Conservation (phyloP, 345 rosid genomes). For the Kernera saxatilis region DNA sequence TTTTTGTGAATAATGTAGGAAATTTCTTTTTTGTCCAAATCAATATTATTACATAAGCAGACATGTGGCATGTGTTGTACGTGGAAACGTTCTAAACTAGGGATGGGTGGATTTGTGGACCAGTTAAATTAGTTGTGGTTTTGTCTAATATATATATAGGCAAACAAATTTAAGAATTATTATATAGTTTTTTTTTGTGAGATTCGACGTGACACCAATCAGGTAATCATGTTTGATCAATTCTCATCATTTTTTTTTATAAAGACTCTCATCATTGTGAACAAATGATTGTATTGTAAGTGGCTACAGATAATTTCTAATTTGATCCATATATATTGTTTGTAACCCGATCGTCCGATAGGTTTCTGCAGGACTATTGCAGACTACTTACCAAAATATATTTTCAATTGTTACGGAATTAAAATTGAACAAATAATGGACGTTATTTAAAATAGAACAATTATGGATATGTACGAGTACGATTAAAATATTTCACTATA, state of each 20-base stretch:
- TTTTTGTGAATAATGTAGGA: too few relatives aligned
- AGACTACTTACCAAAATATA: not conserved
- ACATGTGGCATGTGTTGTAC: slow-evolving; percentile 16
- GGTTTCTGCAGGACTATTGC: not conserved
- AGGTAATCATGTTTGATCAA: not conserved
- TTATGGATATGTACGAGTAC: too few relatives aligned
- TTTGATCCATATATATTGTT: not conserved
- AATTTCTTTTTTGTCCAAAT: not conserved
- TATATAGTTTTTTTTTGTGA: not conserved
- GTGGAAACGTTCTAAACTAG: not conserved
- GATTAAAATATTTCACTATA: too few relatives aligned
- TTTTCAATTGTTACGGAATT: not conserved
- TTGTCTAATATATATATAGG: not conserved
- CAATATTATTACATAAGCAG: not conserved
- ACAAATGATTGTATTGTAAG: not conserved
- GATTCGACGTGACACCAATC: not conserved
- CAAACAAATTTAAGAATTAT: not conserved
- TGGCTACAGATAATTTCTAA: not conserved
- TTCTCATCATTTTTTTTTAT: not conserved
- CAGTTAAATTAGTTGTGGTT: slow-evolving; percentile 6
- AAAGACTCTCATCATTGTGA: not conserved
- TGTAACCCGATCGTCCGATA: not conserved
- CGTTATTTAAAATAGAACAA: too few relatives aligned
- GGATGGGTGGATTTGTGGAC: slow-evolving; percentile 25
- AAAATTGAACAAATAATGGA: not conserved